Base-by-base conservation (phyloP, 2,329 filamentous ascomycete species). In the Phaeophleospora eucalypticola region DNA sequence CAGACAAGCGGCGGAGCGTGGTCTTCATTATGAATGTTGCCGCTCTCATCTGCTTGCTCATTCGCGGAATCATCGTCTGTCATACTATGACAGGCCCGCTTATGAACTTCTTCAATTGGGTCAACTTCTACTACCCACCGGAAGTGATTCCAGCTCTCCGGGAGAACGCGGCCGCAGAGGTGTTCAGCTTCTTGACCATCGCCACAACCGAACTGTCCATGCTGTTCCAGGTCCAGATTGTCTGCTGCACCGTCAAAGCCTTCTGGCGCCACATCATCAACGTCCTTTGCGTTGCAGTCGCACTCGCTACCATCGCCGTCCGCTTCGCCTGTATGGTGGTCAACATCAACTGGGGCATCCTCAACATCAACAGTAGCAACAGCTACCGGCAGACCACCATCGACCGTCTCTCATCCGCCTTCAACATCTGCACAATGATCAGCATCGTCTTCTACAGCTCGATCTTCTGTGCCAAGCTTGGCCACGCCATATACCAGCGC, bases 1-100 rank as follows among this genome's bases (percentile, higher is more conserved):
- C 72, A 0, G 72, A 80, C 54, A 89, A 87, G 64, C 78, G 86
- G 49, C 70, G 71, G 43, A 83, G 83, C 1, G 62, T 73, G 0
- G 76, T 87, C 16, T 86, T 86, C 63, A 60, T 83, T 53, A 71
- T 89, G 58, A 89, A 90, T 62, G 56, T 78, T 16, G 49, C 75
- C 18, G 78, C 79, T 12, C 75, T 94, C 16, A 41, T 78, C 40
- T 62, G 82, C 60, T 82, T 84, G 66, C 69, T 78, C 41, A 65
- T 81, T 37, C 82, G 86, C 48, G 76, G 74, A 60, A 64, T 77
- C 14, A 67, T 88, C 4, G 70, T 81, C 17, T 68, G 72, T 43
- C 61, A 80, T 46, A 85, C 78, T 65, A 83, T 81, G 60, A 77
- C 80, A 7, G 81, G 81, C 2, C 70, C 74, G 3, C 83, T 81